Base-by-base conservation (phyloP, 768 basidiomycete genomes). In the Dendrothele bispora region DNA sequence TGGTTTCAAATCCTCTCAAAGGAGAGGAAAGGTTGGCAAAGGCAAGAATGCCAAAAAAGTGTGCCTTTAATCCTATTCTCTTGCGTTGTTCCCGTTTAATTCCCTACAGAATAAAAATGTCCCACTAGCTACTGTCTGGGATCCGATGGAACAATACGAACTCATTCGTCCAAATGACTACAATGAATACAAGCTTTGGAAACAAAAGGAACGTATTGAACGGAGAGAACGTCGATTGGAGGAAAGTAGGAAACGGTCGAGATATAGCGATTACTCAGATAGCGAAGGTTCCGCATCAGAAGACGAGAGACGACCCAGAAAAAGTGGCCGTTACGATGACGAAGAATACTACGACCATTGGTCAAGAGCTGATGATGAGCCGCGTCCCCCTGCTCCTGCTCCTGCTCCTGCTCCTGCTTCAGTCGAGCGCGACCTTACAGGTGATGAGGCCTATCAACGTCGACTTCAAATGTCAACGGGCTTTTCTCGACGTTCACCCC, bases 121-220 rank as follows among this genome's bases (percentile, higher is more conserved):
- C 0, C 78, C 78, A 36, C 64, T 74, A 10, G 54, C 79, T 5
- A 64, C 67, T 2, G 64, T 80, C 2, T 91, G 91, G 91, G 89
- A 93, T 64, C 91, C 91, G 4, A 61, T 67, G 48, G 91, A 92
- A 57, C 73, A 68, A 24, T 94, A 94, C 61, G 91, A 94, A 53
- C 87, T 90, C 2, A 66, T 83, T 18, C 80, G 87, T 21, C 91
- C 91, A 2, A 93, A 93, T 50, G 91, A 94, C 55, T 92, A 93
- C 66, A 84, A 86, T 55, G 91, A 93, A 56, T 93, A 84, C 73
- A 93, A 91, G 58, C 56, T 81, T 10, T 92, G 84, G 83, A 85
- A 85, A 54, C 80, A 82, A 52, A 82, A 82, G 48, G 86, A 90
- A 21, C 80, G 80, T 34, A 88, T 87, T 39, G 86, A 91, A 54